These are phyloP conservation scores for Selaginella moellendorffii DNA, from an alignment of 75 land plant species.

Conservation along the genomic window DNA sequence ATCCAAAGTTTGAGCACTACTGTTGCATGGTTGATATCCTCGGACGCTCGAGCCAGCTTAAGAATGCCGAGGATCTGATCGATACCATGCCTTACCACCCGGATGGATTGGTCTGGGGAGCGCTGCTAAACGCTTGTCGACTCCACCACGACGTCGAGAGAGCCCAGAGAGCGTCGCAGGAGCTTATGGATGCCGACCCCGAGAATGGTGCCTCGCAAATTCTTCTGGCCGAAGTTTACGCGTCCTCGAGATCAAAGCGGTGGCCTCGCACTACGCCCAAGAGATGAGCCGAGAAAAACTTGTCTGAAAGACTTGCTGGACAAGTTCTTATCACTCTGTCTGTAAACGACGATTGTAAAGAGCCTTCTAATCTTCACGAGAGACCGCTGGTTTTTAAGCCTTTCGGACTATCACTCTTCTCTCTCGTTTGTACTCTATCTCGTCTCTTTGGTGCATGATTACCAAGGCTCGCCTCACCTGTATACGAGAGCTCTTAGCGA, in stretches of 20 bases:
- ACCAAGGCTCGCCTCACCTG: conserved; percentile 88
- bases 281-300: too few species aligned
- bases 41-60: conserved; percentile 16
- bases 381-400: too few species aligned
- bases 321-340: too few species aligned
- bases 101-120: conserved; percentile 15
- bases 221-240: too few species aligned
- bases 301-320: too few species aligned
- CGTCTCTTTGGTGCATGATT: conserved; percentile 83
- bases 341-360: too few species aligned
- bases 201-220: too few species aligned
- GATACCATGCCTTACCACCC: conserved; percentile 12
- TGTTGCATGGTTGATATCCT: conserved; percentile 27
- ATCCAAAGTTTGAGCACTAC: conserved; percentile 17
- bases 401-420: conserved; percentile 64
- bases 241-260: too few species aligned
- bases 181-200: too few species aligned
- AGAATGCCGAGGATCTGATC: conserved; percentile 13
- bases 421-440: conserved; percentile 82
- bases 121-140: conserved; percentile 18
- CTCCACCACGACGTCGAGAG: conserved; percentile 11
- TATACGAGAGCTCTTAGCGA: neutral
- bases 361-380: too few species aligned
- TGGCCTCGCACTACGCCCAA: too few species aligned
- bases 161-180: too few species aligned